phyloP scores from a whole-genome alignment of 2,329 filamentous ascomycete species.

The Ophiostoma himal-ulmi region DNA sequence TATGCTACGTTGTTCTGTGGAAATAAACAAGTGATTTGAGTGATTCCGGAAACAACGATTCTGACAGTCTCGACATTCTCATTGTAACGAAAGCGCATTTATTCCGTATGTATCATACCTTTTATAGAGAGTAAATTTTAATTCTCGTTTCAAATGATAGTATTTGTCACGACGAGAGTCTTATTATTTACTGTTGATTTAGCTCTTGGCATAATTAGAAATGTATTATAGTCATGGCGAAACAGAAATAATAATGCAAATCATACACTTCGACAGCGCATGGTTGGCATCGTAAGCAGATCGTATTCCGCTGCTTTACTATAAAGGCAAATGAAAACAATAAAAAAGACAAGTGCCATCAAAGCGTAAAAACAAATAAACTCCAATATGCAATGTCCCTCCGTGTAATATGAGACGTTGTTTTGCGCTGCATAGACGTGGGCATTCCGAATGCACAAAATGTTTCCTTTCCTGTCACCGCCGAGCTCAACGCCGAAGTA shows the following conservation, averaged over 20 bases:
- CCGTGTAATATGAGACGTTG: constrained; percentile 1
- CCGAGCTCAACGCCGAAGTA: background rate
- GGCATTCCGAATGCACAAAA: background rate
- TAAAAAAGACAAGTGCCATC: background rate
- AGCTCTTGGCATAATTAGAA: no score
- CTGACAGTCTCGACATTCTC: no score
- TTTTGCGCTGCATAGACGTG: background rate
- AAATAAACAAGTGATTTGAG: no score
- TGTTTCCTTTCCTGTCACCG: background rate
- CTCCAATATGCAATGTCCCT: constrained; percentile 5
- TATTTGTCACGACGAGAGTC: no score
- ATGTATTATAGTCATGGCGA: no score
- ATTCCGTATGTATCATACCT: no score
- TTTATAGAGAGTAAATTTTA: no score
- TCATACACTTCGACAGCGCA: background rate
- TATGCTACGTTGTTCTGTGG: no score
- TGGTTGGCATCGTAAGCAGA: background rate
- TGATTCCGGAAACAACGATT: no score
- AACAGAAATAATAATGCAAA: background rate
- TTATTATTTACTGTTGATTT: no score
- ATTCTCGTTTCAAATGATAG: no score
- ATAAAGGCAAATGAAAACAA: background rate
- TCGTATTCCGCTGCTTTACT: background rate
- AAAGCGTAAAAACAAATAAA: background rate
- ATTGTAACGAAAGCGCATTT: no score